Evolutionary conservation across 1,284 basidiomycete species (phyloP).

Genomic region (Ustilago loliicola): DNA sequence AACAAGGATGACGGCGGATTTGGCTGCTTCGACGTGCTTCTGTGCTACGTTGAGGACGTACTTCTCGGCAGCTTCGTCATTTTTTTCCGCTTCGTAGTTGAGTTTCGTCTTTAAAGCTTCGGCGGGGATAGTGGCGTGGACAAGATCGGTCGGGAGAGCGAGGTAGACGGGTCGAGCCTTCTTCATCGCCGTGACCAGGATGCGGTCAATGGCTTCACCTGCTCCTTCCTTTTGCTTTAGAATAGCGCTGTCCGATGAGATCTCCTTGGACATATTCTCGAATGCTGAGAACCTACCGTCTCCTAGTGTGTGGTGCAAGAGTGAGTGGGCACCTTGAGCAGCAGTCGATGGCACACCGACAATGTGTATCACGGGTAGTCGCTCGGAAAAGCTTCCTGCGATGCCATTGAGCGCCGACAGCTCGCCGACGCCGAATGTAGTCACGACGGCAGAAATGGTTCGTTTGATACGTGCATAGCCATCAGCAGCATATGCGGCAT

Average conservation of each 20-base stretch:
- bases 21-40: conserved; percentile 75
- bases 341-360: conserved; percentile 85
- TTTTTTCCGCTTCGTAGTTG: conserved; percentile 60
- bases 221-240: conserved; percentile 67
- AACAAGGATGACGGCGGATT: conserved; percentile 83
- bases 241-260: conserved; percentile 79
- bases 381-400: conserved; percentile 78
- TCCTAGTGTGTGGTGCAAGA: conserved; percentile 71
- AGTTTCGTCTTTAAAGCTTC: conserved; percentile 77
- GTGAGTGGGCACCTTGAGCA: conserved; percentile 75
- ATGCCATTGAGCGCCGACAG: conserved; percentile 76
- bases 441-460: conserved; percentile 56
- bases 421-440: conserved; percentile 88
- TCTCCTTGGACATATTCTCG: conserved; percentile 80
- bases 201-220: conserved; percentile 80
- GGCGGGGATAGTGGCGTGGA: conserved; percentile 79
- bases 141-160: conserved; percentile 86
- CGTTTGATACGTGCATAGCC: conserved; percentile 82
- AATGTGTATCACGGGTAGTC: conserved; percentile 91
- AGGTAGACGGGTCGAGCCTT: conserved; percentile 87
- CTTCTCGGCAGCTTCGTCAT: conserved; percentile 77
- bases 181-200: conserved; percentile 80
- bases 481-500: conserved; percentile 85
- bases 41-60: conserved; percentile 77
- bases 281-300: conserved; percentile 78